Percentiles rank a stretch among this genome's conserved stretches.
These are phyloP conservation scores for Pisolithus orientalis DNA, from an alignment of 768 basidiomycete genomes.

Conservation along the genomic window DNA sequence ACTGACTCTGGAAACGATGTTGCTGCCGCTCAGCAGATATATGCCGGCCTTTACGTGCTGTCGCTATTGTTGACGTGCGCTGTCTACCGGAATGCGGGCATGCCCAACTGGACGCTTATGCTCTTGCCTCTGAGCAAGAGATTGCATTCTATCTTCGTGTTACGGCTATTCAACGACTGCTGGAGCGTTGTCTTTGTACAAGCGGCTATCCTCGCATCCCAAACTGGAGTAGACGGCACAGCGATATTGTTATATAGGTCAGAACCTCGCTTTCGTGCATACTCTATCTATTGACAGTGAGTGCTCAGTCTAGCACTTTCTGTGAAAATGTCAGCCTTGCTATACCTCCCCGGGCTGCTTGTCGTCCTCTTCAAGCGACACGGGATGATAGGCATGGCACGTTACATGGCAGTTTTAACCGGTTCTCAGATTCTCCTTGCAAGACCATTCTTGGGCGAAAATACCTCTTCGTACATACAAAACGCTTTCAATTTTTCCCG, in stretches of 20 bases:
- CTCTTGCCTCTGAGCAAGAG: slow-evolving; percentile 85
- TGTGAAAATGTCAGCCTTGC: slow-evolving; percentile 89
- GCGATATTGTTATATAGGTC: slow-evolving; percentile 74
- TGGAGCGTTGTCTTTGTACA: slow-evolving; percentile 71
- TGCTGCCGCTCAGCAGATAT: slow-evolving; percentile 68
- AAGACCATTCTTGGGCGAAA: slow-evolving; percentile 58
- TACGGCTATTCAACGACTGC: slow-evolving; percentile 94
- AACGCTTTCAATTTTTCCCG: slow-evolving; percentile 85
- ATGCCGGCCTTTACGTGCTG: slow-evolving; percentile 63
- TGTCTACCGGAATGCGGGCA: slow-evolving; percentile 57
- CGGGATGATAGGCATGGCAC: slow-evolving; percentile 49
- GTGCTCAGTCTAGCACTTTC: slow-evolving; percentile 55
- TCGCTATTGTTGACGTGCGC: slow-evolving; percentile 59
- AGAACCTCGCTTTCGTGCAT: slow-evolving; percentile 12
- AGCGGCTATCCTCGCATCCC: slow-evolving; percentile 60
- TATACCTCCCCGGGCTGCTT: slow-evolving; percentile 86
- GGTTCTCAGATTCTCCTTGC: slow-evolving; percentile 56
- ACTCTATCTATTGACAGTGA: neutral
- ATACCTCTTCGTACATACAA: slow-evolving; percentile 58
- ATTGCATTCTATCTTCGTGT: slow-evolving; percentile 86
- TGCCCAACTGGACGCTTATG: slow-evolving; percentile 69
- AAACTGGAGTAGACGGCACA: slow-evolving; percentile 49
- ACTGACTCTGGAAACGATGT: slow-evolving; percentile 59
- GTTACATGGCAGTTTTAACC: slow-evolving; percentile 37
- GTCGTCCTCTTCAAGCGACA: slow-evolving; percentile 73